Evolutionary conservation across 768 basidiomycete genomes (phyloP).

Genomic region (Tubosaeta sp.): DNA sequence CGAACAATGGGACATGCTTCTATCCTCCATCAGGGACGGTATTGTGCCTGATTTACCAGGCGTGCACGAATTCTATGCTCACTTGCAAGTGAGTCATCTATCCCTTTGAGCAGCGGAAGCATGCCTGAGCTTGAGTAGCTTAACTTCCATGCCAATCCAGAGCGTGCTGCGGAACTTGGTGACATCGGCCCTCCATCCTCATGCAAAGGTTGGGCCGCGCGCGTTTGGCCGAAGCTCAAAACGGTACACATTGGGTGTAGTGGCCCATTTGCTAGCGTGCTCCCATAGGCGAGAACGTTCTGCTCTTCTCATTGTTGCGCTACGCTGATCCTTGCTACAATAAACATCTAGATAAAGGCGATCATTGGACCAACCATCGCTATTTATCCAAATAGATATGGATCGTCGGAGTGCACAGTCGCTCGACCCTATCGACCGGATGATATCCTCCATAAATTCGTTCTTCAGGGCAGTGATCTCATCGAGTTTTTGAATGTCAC

Average conservation of each 20-base stretch:
- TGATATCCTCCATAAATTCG: neutral
- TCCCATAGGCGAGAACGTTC: neutral
- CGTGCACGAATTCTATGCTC: conserved; percentile 2
- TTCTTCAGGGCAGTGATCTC: neutral
- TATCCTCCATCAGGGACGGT: conserved; percentile 4
- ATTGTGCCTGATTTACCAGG: conserved; percentile 7
- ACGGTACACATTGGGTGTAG: neutral
- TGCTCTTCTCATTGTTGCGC: neutral
- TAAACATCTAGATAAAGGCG: neutral
- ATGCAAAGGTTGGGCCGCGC: conserved; percentile 3
- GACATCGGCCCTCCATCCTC: conserved; percentile 7
- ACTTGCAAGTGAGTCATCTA: conserved; percentile 1
- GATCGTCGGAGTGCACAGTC: neutral
- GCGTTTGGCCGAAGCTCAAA: conserved; percentile 5
- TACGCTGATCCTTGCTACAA: neutral
- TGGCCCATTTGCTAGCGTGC: conserved; percentile 1
- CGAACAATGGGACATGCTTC: conserved; percentile 2
- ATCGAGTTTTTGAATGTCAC: conserved; percentile 4
- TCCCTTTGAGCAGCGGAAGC: neutral
- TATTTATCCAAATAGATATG: conserved; percentile 1
- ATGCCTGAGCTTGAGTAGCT: neutral
- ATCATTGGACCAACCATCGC: conserved; percentile 5
- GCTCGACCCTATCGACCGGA: neutral
- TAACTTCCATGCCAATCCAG: neutral
- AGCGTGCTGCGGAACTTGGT: conserved; percentile 2